Conservation (phyloP, 78 protist species). For the Speleostelium caveatum region DNA sequence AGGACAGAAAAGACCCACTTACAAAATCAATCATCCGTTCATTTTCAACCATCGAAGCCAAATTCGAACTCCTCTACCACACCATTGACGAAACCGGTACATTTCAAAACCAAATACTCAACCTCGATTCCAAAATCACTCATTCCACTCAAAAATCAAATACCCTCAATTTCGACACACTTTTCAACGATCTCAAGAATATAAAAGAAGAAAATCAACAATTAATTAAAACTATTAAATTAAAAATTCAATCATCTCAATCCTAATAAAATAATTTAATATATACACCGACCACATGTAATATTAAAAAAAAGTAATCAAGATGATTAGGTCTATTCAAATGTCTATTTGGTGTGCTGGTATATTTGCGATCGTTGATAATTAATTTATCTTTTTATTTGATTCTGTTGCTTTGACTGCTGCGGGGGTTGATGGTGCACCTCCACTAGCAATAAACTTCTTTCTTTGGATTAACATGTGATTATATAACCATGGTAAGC, state of each 20-base stretch:
- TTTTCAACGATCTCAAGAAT: conserved; percentile 63
- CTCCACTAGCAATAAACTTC: conserved; percentile 46
- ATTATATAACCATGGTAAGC: conserved; percentile 83
- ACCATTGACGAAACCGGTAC: conserved; percentile 77
- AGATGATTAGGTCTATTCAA: too few species aligned
- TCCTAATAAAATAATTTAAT: too few species aligned
- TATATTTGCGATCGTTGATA: too few species aligned
- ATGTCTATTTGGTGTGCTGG: too few species aligned
- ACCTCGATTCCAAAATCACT: conserved; percentile 60
- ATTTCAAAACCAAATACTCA: conserved; percentile 62
- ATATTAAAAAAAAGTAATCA: too few species aligned
- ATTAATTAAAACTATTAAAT: conserved; percentile 23
- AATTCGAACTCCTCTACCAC: conserved; percentile 43
- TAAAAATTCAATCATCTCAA: conserved; percentile 20
- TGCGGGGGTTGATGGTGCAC: too few species aligned
- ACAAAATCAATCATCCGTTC: conserved; percentile 62
- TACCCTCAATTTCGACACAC: conserved; percentile 60
- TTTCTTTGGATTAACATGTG: conserved; percentile 85
- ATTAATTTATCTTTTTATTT: too few species aligned
- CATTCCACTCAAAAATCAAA: conserved; percentile 42
- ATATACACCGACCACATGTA: too few species aligned
- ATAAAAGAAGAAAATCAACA: conserved; percentile 73
- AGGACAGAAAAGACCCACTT: conserved; percentile 59
- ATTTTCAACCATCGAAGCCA: conserved; percentile 63
- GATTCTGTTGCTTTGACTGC: too few species aligned